Percentiles rank a stretch among this genome's conserved stretches.
Evolutionary conservation across 192 early-diverging fungal species (phyloP).

Genomic region (Coemansia sp.): DNA sequence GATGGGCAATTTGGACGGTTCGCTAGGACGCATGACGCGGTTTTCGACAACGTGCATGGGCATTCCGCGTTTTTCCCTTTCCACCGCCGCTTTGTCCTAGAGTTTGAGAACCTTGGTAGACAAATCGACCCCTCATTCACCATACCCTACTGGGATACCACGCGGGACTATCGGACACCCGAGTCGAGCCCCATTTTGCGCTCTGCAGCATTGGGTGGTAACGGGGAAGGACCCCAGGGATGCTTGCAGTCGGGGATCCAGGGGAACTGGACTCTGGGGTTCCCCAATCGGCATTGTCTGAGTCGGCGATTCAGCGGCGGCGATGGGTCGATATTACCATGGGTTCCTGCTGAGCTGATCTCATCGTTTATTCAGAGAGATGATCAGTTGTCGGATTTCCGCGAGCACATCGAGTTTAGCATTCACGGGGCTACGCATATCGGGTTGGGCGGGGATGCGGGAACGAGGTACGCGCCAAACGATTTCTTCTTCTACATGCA

Average conservation of each 20-base stretch:
- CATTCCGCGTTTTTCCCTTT: slow-evolving; percentile 49
- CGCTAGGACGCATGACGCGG: slow-evolving; percentile 31
- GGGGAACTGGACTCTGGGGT: slow-evolving; percentile 20
- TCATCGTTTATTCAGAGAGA: slow-evolving; percentile 45
- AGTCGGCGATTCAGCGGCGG: slow-evolving; percentile 29
- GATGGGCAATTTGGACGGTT: slow-evolving; percentile 44
- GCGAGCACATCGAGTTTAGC: slow-evolving; percentile 52
- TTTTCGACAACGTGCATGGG: slow-evolving; percentile 46
- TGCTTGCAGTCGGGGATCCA: slow-evolving; percentile 39
- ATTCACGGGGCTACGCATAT: slow-evolving; percentile 52
- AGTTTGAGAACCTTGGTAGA: slow-evolving; percentile 46
- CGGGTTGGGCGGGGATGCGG: slow-evolving; percentile 53
- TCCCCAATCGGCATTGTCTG: slow-evolving; percentile 39
- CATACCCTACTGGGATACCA: slow-evolving; percentile 50
- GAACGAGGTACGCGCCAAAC: slow-evolving; percentile 48
- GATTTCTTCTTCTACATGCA: slow-evolving; percentile 66
- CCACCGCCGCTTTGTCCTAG: slow-evolving; percentile 52
- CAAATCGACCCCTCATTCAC: slow-evolving; percentile 36
- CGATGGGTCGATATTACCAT: slow-evolving; percentile 22
- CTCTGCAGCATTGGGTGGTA: slow-evolving; percentile 25
- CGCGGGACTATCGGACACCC: slow-evolving; percentile 35
- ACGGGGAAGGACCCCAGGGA: slow-evolving; percentile 25
- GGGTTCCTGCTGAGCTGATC: slow-evolving; percentile 43
- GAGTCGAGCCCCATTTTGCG: slow-evolving; percentile 33
- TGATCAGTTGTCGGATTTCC: slow-evolving; percentile 20